Evolutionary conservation across 768 basidiomycete genomes (phyloP), one percentile per base, ranked within the genome.

Genomic region (Auricularia heimuer): DNA sequence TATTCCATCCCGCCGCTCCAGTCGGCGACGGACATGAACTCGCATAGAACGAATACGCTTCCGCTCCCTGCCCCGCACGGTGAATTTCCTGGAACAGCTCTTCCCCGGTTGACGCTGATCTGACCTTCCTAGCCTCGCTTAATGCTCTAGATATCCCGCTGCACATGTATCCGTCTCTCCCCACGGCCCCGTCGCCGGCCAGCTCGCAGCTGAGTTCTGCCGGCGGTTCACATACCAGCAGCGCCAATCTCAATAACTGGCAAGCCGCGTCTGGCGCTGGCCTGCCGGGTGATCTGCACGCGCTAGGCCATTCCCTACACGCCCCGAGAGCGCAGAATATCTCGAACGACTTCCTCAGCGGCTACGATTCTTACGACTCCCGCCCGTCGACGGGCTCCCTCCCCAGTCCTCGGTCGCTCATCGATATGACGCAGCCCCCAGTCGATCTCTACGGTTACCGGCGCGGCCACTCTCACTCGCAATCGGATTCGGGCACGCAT

Each of bases 391-490:
- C 64, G 2, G 58, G 36, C 54, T 60, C 64, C 7, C 58, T 58
- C 11, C 21, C 58, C 3, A 58, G 58, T 36, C 54, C 54, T 29
- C 54, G n/a, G 12, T 58, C 54, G 4, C 39, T 21, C 37, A 37
- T 58, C 16, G 21, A 64, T 24, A 64, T 64, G 64, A n/a, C 54
- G 12, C 56, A 60, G 18, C 56, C 56, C 21, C 56, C 56, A 18
- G 56, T 60, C 24, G 63, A 54, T 21, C 8, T 64, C 3, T 54
- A 51, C 63, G 39, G 54, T 4, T 42, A 54, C 42, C 16, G 47
- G 11, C 33, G 64, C 8, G 56, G 54, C n/a, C 54, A 54, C 35
- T 51, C 42, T 51, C 64, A 64, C 35, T 64, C 58, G n/a, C 47
- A 64, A 18, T 58, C 63, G 4, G 29, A 47, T 35, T 47, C 54